Conservation (phyloP, 2,329 filamentous ascomycete species). For the Cercospora sp. region DNA sequence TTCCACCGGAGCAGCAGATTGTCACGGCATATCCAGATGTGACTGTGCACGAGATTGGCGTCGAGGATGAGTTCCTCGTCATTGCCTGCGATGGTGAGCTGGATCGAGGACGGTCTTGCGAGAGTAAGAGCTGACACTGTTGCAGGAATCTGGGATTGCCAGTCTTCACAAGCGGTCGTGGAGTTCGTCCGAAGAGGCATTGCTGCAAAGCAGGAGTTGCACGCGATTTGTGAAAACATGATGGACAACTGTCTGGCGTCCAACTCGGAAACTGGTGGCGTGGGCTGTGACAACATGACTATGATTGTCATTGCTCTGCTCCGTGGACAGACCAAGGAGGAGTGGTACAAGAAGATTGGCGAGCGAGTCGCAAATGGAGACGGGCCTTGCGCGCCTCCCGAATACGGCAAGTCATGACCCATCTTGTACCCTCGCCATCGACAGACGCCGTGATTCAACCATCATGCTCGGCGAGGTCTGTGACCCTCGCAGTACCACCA, state of each 20-base stretch:
- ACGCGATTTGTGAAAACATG: constrained; percentile 98
- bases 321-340: constrained; percentile 87
- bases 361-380: constrained; percentile 94
- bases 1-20: constrained; percentile 97
- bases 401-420: constrained; percentile 84
- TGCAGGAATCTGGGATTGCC: constrained; percentile 97
- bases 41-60: constrained; percentile 81
- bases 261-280: constrained; percentile 95
- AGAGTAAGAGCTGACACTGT: constrained; percentile 21
- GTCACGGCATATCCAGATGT: constrained; percentile 97
- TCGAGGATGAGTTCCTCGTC: constrained; percentile 94
- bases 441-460: not conserved
- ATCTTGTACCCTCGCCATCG: constrained; percentile 19
- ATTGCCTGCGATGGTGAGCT: constrained; percentile 84
- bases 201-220: constrained; percentile 90
- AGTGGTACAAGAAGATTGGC: constrained; percentile 97
- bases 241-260: constrained; percentile 99
- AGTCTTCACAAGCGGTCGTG: constrained; percentile 94
- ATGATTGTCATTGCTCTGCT: constrained; percentile 90
- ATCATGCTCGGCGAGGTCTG: not conserved
- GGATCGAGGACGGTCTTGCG: not conserved
- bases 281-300: constrained; percentile 99
- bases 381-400: constrained; percentile 95
- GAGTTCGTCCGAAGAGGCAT: constrained; percentile 97
- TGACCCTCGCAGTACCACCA: constrained; percentile 7